Base-by-base conservation (phyloP, 2,329 filamentous ascomycete genomes). In the Diaporthe aspalathi region DNA sequence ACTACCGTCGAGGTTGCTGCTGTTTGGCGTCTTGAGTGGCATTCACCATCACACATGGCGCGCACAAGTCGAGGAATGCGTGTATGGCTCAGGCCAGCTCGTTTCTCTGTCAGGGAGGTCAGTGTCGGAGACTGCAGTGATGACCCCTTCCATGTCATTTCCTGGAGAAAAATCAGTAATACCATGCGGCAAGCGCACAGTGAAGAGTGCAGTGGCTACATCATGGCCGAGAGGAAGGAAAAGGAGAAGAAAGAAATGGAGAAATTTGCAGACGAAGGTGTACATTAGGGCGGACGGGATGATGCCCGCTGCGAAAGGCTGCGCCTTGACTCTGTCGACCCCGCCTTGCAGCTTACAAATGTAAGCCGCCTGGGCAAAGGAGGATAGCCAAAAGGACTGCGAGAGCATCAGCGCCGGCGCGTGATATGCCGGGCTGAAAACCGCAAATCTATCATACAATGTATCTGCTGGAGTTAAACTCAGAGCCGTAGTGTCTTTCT, bases 381-480 rank as follows among this genome's bases (percentile, higher is more conserved):
- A 43, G 32, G 43, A 50, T 54, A 40, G 32, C 54, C 47, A 52
- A 40, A 52, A 56, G 50, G 57, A 29, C 62, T n/a, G 45, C 56
- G 49, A 56, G 71, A 22, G 20, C 8, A 57, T 22, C 67, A 70
- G 67, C 52, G 49, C 52, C 60, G 60, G 67, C 67, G 45, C 27
- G 27, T 56, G 65, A 68, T 32, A 60, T 60, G 67, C 32, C 65
- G 66, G 69, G 45, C 52, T 54, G 43, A 60, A 57, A 66, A 67
- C 56, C 65, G 67, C 65, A 32, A 52, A 43, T 71, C 72, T 73
- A 73, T 49, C 27, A 62, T 73, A 73, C 72, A n/a, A 73, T 45
- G n/a, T 63, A 71, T 71, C 71, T 73, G 71, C 71, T 60, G 53
- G 72, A 73, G 72, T 69, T 73, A 73, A 73, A 69, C 72, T 71